phyloP scores from a whole-genome alignment of 768 basidiomycete genomes.

The Amyloporia xantha region DNA sequence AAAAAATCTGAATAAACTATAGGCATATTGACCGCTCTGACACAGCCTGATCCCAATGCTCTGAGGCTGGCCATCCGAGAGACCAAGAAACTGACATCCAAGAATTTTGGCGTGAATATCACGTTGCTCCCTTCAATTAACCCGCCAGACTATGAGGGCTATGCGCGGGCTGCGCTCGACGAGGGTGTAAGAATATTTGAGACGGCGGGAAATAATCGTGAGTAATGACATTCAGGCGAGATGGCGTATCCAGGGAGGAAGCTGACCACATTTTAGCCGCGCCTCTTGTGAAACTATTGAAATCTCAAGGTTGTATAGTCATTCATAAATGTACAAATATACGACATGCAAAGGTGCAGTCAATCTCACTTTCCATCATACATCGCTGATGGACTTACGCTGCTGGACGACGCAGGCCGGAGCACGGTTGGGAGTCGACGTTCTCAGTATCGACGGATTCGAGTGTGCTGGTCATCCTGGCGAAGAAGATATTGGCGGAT shows the following conservation, averaged over 20 bases:
- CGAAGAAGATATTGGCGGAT: slow-evolving; percentile 86
- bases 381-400: not conserved
- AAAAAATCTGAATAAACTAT: not conserved
- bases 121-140: slow-evolving; percentile 85
- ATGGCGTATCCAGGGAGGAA: not conserved
- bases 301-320: slow-evolving; percentile 68
- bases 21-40: slow-evolving; percentile 83
- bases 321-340: slow-evolving; percentile 90
- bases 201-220: slow-evolving; percentile 89
- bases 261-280: too few relatives aligned
- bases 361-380: not conserved
- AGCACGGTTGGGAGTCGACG: slow-evolving; percentile 74
- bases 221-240: too few relatives aligned
- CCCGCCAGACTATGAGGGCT: slow-evolving; percentile 86
- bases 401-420: too few relatives aligned
- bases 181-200: slow-evolving; percentile 89
- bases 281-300: slow-evolving; percentile 74
- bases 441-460: slow-evolving; percentile 85
- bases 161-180: slow-evolving; percentile 73
- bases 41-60: slow-evolving; percentile 80
- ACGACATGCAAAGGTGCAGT: slow-evolving; percentile 68
- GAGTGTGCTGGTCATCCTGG: slow-evolving; percentile 97
- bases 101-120: slow-evolving; percentile 82
- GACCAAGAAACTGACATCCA: slow-evolving; percentile 59
- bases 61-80: slow-evolving; percentile 76